Evolutionary conservation across 208 protist species (phyloP), one percentile per base, ranked within the genome.

Genomic region (Trypanosoma cruzi): DNA sequence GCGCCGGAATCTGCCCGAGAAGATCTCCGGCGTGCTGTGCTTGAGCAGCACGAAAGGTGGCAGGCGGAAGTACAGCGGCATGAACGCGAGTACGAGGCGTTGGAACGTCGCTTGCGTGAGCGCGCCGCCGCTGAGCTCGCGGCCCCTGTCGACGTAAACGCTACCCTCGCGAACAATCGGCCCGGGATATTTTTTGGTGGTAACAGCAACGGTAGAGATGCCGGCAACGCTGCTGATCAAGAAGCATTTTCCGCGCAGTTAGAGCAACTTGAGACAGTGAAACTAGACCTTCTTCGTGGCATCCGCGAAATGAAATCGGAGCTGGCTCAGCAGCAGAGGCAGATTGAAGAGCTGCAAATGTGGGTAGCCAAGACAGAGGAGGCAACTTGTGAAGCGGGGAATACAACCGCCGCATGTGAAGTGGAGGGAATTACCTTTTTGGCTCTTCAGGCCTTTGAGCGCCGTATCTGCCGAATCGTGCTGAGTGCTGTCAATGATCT

Each of bases 201-300:
- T n/a, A 65, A 62, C 44, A 65, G 46, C 28, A 71, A 57, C 31
- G 50, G 50, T 50, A 63, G 37, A 34, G 46, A 20, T 6, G 31
- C 24, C 24, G 48, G 29, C 14, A 68, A 37, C 22, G 48, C 32
- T 14, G 49, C 24, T 32, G 60, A 62, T n/a, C 31, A 49, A 56
- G 10, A 31, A 44, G 56, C 2, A 37, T 65, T 70, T 32, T 26
- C 67, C 0, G 75, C 67, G 6, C 67, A 87, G 42, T 50, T 90
- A 28, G 70, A 80, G 18, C 64, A 66, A 50, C 81, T 90, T 59
- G 88, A 93, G 70, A 52, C 80, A 10, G 74, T 74, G 29, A 75
- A 91, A 0, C 64, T 75, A 22, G 73, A 78, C 10, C 64, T 91
- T 22, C 64, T 91, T 29, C 46, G 84, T 16, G 74, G 46, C 60